Evolutionary conservation across 768 basidiomycete genomes (phyloP).

Genomic region (Pleurotus tuber-regium): DNA sequence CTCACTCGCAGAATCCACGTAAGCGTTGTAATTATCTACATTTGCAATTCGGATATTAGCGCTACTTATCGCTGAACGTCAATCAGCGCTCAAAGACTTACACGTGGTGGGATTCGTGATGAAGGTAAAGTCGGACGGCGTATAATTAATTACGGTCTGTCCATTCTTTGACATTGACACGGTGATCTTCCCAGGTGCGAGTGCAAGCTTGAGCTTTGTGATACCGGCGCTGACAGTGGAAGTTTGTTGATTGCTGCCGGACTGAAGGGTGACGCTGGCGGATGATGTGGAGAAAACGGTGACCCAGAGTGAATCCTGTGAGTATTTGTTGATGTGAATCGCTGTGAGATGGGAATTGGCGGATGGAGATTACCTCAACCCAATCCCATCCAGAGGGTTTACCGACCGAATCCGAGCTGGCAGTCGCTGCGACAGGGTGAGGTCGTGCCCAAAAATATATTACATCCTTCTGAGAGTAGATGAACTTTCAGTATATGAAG

Average conservation of each 20-base stretch:
- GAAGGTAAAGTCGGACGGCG: conserved; percentile 43
- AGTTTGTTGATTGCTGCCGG: conserved; percentile 36
- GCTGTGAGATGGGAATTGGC: conserved; percentile 13
- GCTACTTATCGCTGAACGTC: too few relatives aligned
- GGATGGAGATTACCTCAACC: conserved; percentile 50
- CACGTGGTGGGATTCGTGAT: conserved; percentile 32
- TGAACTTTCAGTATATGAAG: neutral
- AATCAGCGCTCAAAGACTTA: conserved; percentile 27
- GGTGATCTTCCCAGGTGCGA: conserved; percentile 54
- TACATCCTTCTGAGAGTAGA: conserved; percentile 34
- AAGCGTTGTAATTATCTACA: conserved; percentile 64
- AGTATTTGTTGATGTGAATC: conserved; percentile 4
- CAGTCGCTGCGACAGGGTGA: conserved; percentile 51
- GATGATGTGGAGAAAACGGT: conserved; percentile 55
- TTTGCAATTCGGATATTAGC: too few relatives aligned
- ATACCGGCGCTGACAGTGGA: conserved; percentile 47
- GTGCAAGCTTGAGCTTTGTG: conserved; percentile 57
- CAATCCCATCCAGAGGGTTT: conserved; percentile 50
- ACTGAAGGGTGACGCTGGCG: conserved; percentile 50
- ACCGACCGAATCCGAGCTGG: conserved; percentile 40
- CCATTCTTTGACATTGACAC: conserved; percentile 54
- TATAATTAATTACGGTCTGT: conserved; percentile 46
- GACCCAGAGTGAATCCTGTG: conserved; percentile 63
- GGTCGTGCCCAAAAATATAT: conserved; percentile 64
- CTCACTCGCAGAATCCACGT: conserved; percentile 48